Base-by-base conservation (phyloP, 2,329 filamentous ascomycete genomes). In the Grosmannia huntii region DNA sequence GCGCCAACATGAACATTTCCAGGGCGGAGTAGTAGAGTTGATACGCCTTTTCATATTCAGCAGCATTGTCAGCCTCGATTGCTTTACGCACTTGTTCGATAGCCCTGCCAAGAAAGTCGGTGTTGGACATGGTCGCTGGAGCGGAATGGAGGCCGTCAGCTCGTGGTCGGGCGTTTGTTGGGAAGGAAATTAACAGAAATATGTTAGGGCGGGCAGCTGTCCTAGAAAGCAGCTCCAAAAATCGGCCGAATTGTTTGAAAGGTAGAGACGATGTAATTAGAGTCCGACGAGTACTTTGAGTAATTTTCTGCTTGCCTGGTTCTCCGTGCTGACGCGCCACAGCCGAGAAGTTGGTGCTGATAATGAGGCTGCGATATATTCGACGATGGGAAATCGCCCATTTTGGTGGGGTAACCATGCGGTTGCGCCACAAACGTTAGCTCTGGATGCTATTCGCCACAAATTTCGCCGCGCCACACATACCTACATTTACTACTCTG, bases 81-180 rank as follows among this genome's bases (percentile, higher is more conserved):
- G 94, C 94, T 74, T 95, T 95, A 75, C 96, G 95, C 68, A 99
- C 92, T 72, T 89, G 86, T 69, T 95, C 90, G 77, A 97, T 97
- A 67, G 94, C 94, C 67, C 92, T 90, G 68, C 91, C 91, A 68
- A 96, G 84, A 71, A 97, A 99, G 76, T 99, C 94, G 72, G 90
- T 95, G 71, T 91, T 90, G 66, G 90, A 95, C 91, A 96, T 96
- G 67, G 68, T 74, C 68, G 57, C 28, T 14, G 41, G 21, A 4
- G 25, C 41, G 41, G 19, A 44, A 7, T 3, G 19, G 41, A 16
- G 16, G 41, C 16, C 41, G 41, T n/a, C 16, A 19, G 41, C 6
- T 44, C 19, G 41, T 44, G 16, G 41, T 44, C 41, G 41, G 41
- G 41, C 41, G 16, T n/a, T 33, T 23, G 25, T 16, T 38, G 23